A percentile compares a stretch with the other conserved stretches of the same genome.
phyloP scores from a whole-genome alignment of 345 rosid species.

The Lepidium didymum region DNA sequence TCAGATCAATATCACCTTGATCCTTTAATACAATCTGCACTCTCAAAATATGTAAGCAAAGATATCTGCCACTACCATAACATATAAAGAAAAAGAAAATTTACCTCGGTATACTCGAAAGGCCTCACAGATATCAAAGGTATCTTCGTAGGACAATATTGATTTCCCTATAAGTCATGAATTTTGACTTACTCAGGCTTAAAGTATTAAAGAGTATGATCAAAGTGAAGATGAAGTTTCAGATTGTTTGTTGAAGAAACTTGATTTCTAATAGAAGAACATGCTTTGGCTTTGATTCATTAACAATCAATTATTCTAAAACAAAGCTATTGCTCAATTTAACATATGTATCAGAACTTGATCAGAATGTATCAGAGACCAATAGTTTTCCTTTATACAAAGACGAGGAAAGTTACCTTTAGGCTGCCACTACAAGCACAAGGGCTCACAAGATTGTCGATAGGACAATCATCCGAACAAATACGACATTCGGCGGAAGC shows the following conservation, averaged over 20 bases:
- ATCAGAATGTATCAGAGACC: too few species aligned
- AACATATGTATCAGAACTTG: too few species aligned
- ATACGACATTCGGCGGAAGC: slow-evolving; percentile 76
- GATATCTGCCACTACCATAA: slow-evolving; percentile 10
- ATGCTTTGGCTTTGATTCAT: slow-evolving; percentile 93
- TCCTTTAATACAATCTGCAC: slow-evolving; percentile 80
- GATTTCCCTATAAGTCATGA: slow-evolving; percentile 66
- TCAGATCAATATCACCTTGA: slow-evolving; percentile 72
- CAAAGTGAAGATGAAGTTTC: slow-evolving; percentile 5
- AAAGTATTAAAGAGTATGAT: slow-evolving; percentile 2
- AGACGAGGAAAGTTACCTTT: too few species aligned
- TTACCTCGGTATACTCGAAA: slow-evolving; percentile 85
- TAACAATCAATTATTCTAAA: not conserved
- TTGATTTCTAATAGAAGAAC: slow-evolving; percentile 94
- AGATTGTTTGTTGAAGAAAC: slow-evolving; percentile 38
- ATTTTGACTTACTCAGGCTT: not conserved
- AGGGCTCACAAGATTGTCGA: slow-evolving; percentile 66
- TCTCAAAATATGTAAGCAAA: slow-evolving; percentile 24
- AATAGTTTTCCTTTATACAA: too few species aligned
- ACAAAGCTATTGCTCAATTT: not conserved
- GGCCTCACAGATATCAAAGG: slow-evolving; percentile 94
- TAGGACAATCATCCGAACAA: slow-evolving; percentile 83
- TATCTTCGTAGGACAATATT: slow-evolving; percentile 93
- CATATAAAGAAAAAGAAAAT: not conserved
- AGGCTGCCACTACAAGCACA: slow-evolving; percentile 88